Conservation (phyloP, 345 rosid species). For the Bruguiera parviflora region DNA sequence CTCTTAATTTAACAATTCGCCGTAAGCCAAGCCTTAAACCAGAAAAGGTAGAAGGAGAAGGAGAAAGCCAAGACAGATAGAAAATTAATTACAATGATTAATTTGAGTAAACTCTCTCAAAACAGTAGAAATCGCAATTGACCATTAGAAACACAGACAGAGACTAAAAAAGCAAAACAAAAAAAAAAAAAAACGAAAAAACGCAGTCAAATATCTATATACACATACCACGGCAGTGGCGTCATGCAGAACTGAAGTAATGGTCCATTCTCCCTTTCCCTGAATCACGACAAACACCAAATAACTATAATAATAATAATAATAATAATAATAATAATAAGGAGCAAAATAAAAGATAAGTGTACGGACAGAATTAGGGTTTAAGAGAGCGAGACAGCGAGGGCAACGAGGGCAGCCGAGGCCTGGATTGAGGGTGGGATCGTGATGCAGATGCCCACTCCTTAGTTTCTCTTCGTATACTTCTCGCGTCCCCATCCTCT, state of each 20-base stretch:
- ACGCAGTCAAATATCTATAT: too few relatives aligned
- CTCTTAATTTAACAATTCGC: too few relatives aligned
- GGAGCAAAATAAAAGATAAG: background rate
- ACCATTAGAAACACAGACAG: background rate
- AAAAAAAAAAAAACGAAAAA: too few relatives aligned
- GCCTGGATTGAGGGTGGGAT: constrained; percentile 87
- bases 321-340: background rate
- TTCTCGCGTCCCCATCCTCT: constrained; percentile 68
- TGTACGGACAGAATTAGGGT: constrained; percentile 51
- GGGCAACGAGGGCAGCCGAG: constrained; percentile 92
- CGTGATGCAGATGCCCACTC: constrained; percentile 62
- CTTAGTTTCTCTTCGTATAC: constrained; percentile 86
- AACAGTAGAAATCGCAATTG: too few relatives aligned
- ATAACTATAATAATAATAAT: background rate
- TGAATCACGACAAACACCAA: constrained; percentile 16
- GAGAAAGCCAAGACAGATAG: too few relatives aligned
- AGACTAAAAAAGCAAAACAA: background rate
- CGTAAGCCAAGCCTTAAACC: too few relatives aligned
- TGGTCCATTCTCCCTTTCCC: constrained; percentile 74
- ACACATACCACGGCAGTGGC: constrained; percentile 79
- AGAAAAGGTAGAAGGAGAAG: too few relatives aligned
- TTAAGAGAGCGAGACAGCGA: constrained; percentile 82
- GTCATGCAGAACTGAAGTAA: constrained; percentile 78
- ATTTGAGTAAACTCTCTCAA: too few relatives aligned
- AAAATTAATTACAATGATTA: too few relatives aligned